Base-by-base conservation (phyloP, 306 rosid species). In the Mimosa bimucronata region DNA sequence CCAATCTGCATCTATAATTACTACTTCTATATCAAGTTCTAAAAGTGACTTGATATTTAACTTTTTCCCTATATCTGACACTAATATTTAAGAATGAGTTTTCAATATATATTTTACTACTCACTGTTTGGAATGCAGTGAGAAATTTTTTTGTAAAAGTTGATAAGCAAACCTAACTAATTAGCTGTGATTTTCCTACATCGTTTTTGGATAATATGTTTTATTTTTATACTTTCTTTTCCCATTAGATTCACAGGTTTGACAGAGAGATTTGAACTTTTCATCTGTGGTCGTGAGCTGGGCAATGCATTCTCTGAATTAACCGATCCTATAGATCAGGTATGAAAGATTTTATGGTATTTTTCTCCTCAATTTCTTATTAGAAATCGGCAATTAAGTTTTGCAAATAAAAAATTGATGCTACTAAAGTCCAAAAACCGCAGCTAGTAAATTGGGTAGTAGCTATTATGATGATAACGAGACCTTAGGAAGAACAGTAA, bases 291-390 rank as follows among this genome's bases (percentile, higher is more conserved):
- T 42, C 98, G 98, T 79, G 98, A 95, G 88, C 80, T 95, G 87
- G 98, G 92, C 77, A 95, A 92, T 84, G 98, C 98, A 50, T 95
- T 95, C 89, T 95, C 98, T 4, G 98, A 95, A 81, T 82, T 95
- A 86, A 95, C 98, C 13, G 98, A 95, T 88, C 98, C 98, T 61
- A 48, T 92, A 79, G 98, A 95, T 88, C 98, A 94, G 95, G 98
- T 92, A 83, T 84, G 66, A n/a, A 31, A 53, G 52, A 13, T 60
- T 77, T 67, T 74, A 46, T 23, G 74, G 19, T 41, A 21, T 13
- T 18, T 66, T 21, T 40, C n/a, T 69, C 55, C 55, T 14, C 3
- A 69, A 41, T 69, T 53, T 37, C 28, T 67, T 10, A 40, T n/a
- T 40, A 40, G 26, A 67, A 21, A 38, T 67, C n/a, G 4, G 4